phyloP scores from a whole-genome alignment of 345 rosid genomes.

The Lepidium aucheri region DNA sequence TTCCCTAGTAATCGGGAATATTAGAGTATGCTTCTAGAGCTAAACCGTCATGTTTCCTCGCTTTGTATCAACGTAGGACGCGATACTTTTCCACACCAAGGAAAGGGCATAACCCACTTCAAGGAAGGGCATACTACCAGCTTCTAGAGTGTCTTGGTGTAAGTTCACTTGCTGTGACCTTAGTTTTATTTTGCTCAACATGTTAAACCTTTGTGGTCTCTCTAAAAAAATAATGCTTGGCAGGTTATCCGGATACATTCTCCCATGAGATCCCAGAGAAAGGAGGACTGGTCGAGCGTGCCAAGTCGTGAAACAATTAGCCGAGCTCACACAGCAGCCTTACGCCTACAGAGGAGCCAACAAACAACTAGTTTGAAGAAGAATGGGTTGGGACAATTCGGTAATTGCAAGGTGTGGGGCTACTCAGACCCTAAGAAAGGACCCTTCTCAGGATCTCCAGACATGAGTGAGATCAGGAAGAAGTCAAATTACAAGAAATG shows the following conservation, averaged over 20 bases:
- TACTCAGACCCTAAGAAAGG: constrained; percentile 45
- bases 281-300: constrained; percentile 78
- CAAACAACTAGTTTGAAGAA: constrained; percentile 23
- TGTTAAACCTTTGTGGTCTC: neutral
- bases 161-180: constrained; percentile 21
- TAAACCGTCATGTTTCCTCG: neutral
- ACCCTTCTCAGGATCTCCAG: constrained; percentile 70
- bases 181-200: neutral
- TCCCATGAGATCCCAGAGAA: constrained; percentile 74
- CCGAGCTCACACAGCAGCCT: constrained; percentile 72
- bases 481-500: constrained; percentile 78
- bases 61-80: constrained; percentile 46
- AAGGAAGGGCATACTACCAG: constrained; percentile 96
- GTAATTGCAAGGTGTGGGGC: constrained; percentile 95
- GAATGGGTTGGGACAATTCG: constrained; percentile 54
- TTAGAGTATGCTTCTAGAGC: neutral
- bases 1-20: neutral
- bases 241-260: constrained; percentile 96
- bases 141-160: constrained; percentile 97
- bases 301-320: constrained; percentile 71
- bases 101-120: constrained; percentile 98
- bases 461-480: constrained; percentile 69
- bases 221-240: constrained; percentile 2
- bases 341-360: constrained; percentile 55
- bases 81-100: constrained; percentile 85